Evolutionary conservation across 306 rosid genomes (phyloP).

Genomic region (Dicorynia guianensis): DNA sequence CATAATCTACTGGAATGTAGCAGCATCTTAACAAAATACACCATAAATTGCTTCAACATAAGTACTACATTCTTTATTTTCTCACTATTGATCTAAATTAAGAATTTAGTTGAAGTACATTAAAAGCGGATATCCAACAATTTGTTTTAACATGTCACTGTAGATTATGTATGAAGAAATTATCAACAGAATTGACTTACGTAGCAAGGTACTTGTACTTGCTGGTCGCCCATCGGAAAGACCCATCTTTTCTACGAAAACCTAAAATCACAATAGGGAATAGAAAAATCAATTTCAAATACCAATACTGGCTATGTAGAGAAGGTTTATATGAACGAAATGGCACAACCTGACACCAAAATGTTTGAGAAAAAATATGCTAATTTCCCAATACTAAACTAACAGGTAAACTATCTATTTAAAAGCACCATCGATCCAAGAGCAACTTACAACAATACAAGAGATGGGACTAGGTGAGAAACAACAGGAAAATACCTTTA

Average conservation of each 20-base stretch:
- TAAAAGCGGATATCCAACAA: slow-evolving; percentile 3
- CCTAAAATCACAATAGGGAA: slow-evolving; percentile 53
- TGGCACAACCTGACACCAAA: slow-evolving; percentile 13
- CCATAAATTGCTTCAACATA: slow-evolving; percentile 7
- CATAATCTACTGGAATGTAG: neutral
- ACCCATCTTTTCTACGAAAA: slow-evolving; percentile 95
- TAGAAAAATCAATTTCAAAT: slow-evolving; percentile 31
- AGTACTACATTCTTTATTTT: slow-evolving; percentile 1
- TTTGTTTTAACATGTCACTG: neutral
- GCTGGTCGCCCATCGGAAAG: slow-evolving; percentile 56
- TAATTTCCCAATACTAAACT: slow-evolving; percentile 28
- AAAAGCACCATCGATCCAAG: slow-evolving; percentile 10
- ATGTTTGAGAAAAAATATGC: neutral
- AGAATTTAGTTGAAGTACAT: slow-evolving; percentile 2
- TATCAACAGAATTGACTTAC: slow-evolving; percentile 52
- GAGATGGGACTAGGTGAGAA: neutral
- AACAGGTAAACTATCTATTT: slow-evolving; percentile 5
- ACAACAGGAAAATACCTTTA: slow-evolving; percentile 49
- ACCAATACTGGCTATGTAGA: neutral
- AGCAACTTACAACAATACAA: slow-evolving; percentile 2
- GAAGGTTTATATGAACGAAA: neutral
- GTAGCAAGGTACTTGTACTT: slow-evolving; percentile 45
- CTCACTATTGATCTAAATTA: neutral
- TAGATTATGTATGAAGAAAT: neutral
- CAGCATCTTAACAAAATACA: neutral